Conservation (phyloP, 2,329 filamentous ascomycete genomes). For the Alternaria metachromatica region DNA sequence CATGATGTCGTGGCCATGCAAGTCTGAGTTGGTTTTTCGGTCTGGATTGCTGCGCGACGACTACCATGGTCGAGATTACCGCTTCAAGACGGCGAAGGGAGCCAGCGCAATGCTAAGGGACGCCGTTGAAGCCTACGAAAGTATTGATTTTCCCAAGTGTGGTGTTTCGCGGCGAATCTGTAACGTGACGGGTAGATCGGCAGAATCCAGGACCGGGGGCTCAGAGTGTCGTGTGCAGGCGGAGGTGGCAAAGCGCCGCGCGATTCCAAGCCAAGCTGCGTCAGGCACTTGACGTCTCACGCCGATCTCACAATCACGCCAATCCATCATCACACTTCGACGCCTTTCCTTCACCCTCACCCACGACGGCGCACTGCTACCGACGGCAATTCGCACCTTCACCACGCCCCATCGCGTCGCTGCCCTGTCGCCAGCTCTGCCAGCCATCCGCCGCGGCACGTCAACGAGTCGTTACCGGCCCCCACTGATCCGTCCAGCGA, state of each 20-base stretch:
- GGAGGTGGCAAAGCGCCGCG: constrained; percentile 29
- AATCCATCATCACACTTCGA: constrained; percentile 7
- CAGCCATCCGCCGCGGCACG: constrained; percentile 15
- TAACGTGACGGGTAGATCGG: constrained; percentile 21
- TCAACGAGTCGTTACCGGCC: constrained; percentile 27
- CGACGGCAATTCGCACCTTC: constrained; percentile 5
- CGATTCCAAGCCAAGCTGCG: constrained; percentile 21
- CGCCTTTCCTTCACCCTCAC: constrained; percentile 13
- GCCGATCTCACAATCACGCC: constrained; percentile 19
- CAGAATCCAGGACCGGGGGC: constrained; percentile 11
- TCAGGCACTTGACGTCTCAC: constrained; percentile 30
- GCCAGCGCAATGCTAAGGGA: constrained; percentile 7
- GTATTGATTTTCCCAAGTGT: not conserved
- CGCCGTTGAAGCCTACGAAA: not conserved
- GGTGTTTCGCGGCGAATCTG: constrained; percentile 7
- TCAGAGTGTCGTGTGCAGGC: constrained; percentile 21
- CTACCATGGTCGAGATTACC: constrained; percentile 7
- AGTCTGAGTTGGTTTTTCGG: constrained; percentile 15
- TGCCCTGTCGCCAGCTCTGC: constrained; percentile 21
- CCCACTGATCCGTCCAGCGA: constrained; percentile 25
- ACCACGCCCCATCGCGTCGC: constrained; percentile 20
- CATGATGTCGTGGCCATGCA: constrained; percentile 19
- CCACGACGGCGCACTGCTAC: constrained; percentile 11
- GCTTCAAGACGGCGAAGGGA: constrained; percentile 5
- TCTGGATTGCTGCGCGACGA: constrained; percentile 16